phyloP scores from a whole-genome alignment of 2,329 filamentous ascomycete species.

The Colletotrichum tamarilloi region DNA sequence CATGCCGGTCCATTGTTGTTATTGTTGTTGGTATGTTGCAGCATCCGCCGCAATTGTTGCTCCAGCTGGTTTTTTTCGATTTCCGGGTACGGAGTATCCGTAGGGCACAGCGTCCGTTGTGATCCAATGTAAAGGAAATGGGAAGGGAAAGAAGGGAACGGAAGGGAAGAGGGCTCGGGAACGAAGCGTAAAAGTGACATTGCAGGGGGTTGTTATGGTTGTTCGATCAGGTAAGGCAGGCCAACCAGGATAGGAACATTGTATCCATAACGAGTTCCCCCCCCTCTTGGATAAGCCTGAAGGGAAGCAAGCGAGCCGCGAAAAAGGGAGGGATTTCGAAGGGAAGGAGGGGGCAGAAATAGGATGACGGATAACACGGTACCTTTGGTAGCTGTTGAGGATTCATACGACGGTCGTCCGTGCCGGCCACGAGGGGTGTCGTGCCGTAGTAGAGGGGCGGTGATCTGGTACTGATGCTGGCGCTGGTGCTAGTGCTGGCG shows the following conservation, averaged over 20 bases:
- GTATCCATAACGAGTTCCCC: too few species aligned
- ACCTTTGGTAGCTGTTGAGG: conserved; percentile 56
- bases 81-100: neutral
- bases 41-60: neutral
- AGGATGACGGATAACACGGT: conserved; percentile 36
- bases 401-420: conserved; percentile 57
- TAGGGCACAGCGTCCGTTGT: conserved; percentile 13
- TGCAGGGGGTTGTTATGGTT: conserved; percentile 27
- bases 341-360: neutral
- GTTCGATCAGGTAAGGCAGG: conserved; percentile 1
- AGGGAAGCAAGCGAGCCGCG: neutral
- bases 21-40: conserved; percentile 2
- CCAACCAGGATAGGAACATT: neutral
- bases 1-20: conserved; percentile 1
- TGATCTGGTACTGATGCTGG: conserved; percentile 43
- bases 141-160: conserved; percentile 35
- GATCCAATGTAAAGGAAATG: conserved; percentile 20
- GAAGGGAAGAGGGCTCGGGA: conserved; percentile 11
- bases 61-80: neutral
- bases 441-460: conserved; percentile 42
- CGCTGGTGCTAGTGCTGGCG: conserved; percentile 33
- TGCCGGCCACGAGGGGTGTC: conserved; percentile 49
- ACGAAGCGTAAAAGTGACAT: conserved; percentile 28
- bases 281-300: neutral
- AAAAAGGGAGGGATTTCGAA: neutral